A percentile compares a stretch with the other conserved stretches of the same genome.
These are phyloP conservation scores for Pseudogymnoascus sp. DNA, from an alignment of 2,329 filamentous ascomycete genomes.

Conservation along the genomic window DNA sequence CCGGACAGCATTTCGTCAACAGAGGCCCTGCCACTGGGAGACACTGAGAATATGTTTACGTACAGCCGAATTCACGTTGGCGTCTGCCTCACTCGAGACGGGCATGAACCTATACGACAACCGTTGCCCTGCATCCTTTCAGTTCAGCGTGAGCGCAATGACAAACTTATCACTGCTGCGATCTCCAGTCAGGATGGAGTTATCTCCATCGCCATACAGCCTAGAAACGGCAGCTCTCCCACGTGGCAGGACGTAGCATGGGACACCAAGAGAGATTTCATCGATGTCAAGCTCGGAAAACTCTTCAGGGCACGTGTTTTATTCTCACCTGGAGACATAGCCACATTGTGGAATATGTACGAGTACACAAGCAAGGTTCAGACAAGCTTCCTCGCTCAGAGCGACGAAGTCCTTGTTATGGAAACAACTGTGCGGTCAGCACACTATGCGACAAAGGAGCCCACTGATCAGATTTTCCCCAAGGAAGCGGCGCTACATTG, in stretches of 20 bases:
- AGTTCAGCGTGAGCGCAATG: slow-evolving; percentile 59
- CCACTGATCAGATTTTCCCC: slow-evolving; percentile 65
- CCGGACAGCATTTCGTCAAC: slow-evolving; percentile 41
- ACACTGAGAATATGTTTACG: slow-evolving; percentile 64
- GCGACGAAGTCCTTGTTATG: slow-evolving; percentile 63
- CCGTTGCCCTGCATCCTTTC: slow-evolving; percentile 68
- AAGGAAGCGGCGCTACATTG: slow-evolving; percentile 64
- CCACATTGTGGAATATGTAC: slow-evolving; percentile 71
- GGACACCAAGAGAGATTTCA: slow-evolving; percentile 56
- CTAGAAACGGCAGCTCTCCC: slow-evolving; percentile 55
- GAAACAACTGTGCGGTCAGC: slow-evolving; percentile 63
- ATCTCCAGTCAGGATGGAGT: slow-evolving; percentile 73
- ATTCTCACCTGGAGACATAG: slow-evolving; percentile 68
- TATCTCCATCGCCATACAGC: slow-evolving; percentile 65
- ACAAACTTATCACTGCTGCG: slow-evolving; percentile 62
- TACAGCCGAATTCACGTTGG: slow-evolving; percentile 72
- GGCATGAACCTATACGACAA: slow-evolving; percentile 57
- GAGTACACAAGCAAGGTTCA: slow-evolving; percentile 76
- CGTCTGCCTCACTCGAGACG: slow-evolving; percentile 64
- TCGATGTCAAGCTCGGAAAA: slow-evolving; percentile 64
- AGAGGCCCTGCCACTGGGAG: slow-evolving; percentile 67
- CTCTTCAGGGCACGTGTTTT: slow-evolving; percentile 66
- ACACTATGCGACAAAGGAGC: slow-evolving; percentile 69
- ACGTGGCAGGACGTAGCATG: slow-evolving; percentile 78
- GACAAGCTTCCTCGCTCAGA: slow-evolving; percentile 56